Evolutionary conservation across 208 protist species (phyloP).

Genomic region (Tritrichomonas musculus): DNA sequence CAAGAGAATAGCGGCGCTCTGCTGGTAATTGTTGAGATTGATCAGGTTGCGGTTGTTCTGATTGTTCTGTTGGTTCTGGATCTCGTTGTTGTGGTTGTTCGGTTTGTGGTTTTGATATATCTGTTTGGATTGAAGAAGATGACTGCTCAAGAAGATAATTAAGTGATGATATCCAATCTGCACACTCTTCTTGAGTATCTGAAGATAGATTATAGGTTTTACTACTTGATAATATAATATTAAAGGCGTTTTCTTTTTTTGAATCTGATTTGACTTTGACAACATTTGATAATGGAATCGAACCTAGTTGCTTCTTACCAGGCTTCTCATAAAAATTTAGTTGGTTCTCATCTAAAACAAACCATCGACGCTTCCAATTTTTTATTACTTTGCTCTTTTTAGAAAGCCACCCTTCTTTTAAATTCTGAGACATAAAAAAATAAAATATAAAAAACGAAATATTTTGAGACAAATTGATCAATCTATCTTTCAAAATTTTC

Average conservation of each 20-base stretch:
- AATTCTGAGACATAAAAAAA: too few species aligned
- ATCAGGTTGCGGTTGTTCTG: too few species aligned
- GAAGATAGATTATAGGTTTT: background rate
- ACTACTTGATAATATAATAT: background rate
- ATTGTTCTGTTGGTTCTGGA: too few species aligned
- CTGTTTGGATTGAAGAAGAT: too few species aligned
- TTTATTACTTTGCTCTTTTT: background rate
- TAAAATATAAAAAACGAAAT: too few species aligned
- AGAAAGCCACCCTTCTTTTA: background rate
- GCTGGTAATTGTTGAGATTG: too few species aligned
- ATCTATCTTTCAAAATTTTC: too few species aligned
- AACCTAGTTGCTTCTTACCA: background rate
- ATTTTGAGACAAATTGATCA: too few species aligned
- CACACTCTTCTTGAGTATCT: background rate
- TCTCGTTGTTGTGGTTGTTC: too few species aligned
- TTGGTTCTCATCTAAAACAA: background rate
- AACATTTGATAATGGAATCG: background rate
- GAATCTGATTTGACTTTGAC: background rate
- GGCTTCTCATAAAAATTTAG: background rate
- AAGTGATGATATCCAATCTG: background rate
- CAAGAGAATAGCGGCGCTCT: background rate
- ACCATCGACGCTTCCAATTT: background rate
- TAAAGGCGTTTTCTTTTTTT: background rate
- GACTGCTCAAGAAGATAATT: background rate
- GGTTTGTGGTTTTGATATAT: too few species aligned